Conservation (phyloP, 2,329 filamentous ascomycete species). For the Cercospora zeina region DNA sequence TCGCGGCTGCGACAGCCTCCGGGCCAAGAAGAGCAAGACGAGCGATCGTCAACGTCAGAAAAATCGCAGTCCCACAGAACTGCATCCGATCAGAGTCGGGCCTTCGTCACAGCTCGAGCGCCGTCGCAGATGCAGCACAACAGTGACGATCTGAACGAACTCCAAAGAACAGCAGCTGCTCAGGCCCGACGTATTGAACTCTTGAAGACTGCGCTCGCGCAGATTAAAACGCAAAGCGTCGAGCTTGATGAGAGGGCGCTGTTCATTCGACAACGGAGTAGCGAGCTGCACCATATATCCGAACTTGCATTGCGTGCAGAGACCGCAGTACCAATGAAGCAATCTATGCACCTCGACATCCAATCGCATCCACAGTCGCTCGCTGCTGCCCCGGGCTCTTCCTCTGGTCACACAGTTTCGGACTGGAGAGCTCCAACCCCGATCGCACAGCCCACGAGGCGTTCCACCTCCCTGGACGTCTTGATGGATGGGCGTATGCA, state of each 20-base stretch:
- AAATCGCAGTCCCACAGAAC: background rate
- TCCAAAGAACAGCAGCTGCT: slow-evolving; percentile 8
- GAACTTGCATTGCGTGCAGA: background rate
- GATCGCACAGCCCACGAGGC: background rate
- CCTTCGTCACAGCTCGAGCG: background rate
- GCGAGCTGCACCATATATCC: background rate
- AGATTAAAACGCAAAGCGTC: background rate
- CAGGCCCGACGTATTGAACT: background rate
- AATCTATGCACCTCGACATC: background rate
- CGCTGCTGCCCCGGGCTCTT: background rate
- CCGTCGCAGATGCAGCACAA: background rate
- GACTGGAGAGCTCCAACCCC: background rate
- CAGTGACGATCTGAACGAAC: background rate
- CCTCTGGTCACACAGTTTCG: background rate
- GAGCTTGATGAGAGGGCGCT: background rate
- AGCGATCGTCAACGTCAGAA: background rate
- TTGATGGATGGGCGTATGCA: slow-evolving; percentile 17
- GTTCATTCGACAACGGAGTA: background rate
- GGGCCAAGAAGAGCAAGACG: background rate
- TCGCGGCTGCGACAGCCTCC: background rate
- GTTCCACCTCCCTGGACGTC: slow-evolving; percentile 17
- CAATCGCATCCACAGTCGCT: background rate
- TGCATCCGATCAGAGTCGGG: background rate
- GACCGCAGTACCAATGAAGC: background rate
- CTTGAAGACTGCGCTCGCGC: background rate